Evolutionary conservation across 2,329 filamentous ascomycete species (phyloP), one percentile per base, ranked within the genome.

Genomic region (Sporothrix schenckii): DNA sequence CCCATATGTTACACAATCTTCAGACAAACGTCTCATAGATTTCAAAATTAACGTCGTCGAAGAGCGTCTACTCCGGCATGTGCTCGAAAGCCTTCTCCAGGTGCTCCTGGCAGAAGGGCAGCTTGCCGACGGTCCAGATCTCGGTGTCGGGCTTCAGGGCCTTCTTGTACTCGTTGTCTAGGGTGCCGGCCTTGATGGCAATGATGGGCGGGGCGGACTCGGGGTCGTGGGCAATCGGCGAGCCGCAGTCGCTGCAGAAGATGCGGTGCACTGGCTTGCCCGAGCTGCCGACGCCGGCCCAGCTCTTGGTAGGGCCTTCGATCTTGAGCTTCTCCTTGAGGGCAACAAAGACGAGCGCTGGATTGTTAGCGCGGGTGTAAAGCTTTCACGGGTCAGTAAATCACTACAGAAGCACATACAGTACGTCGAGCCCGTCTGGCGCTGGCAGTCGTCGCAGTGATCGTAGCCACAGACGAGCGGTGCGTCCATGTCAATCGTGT

Each of bases 381-480:
- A 30, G 9, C 11, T 11, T 49, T 44, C 13, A 16, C 41, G 14
- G 44, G 41, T 14, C 41, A 14, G 41, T 47, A 47, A 9, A 34
- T 34, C 34, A 34, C 4, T 19, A 47, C 49, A 14, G 30, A 34
- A 61, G 41, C 2, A 77, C 85, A 73, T 79, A 88, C 87, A 91
- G 80, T 91, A 91, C 71, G 89, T 90, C 21, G 88, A 90, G 74
- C 89, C 89, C 66, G 81, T 86, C 81, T 91, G 89, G 77, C 89
- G 88, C 80, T 91, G 89, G 84, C 89, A 91, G 80, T 91, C 89
- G 77, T 91, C 89, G 76, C 89, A 91, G 83, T 91, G 89, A 77
- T 91, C 90, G 78, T 91, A 91, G 73, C 85, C 89, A 67, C 86
- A 87, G 78, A 86, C 56, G 69, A 86, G 76, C 68, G 85, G 84